Percentiles rank a stretch among this genome's conserved stretches.
These are phyloP conservation scores for Porcisia deanei DNA, from an alignment of 208 protist genomes.

Conservation along the genomic window DNA sequence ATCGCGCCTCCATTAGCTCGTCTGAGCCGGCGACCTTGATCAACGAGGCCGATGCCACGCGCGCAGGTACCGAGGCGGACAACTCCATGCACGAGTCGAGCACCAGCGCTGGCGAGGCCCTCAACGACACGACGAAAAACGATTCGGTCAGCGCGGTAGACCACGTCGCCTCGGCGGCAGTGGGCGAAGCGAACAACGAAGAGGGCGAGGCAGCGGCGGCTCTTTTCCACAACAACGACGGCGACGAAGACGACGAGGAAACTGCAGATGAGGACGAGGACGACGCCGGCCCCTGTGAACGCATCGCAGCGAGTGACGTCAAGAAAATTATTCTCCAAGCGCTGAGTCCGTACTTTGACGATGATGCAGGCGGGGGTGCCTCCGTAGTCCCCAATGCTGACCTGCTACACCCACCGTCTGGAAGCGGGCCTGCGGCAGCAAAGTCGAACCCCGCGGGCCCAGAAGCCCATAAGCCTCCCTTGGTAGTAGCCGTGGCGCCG, in stretches of 20 bases:
- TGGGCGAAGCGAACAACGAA: not conserved
- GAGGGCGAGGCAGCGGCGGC: not conserved
- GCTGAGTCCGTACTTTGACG: slow-evolving; percentile 83
- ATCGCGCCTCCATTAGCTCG: not conserved
- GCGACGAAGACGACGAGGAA: slow-evolving; percentile 8
- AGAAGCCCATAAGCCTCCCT: not conserved
- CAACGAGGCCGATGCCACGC: not conserved
- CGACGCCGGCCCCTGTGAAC: slow-evolving; percentile 32
- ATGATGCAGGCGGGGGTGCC: slow-evolving; percentile 53
- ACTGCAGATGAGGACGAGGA: slow-evolving; percentile 28
- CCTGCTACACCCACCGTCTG: not conserved
- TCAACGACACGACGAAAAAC: not conserved
- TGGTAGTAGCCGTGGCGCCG: not conserved
- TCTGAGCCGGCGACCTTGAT: not conserved
- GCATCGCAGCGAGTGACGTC: slow-evolving; percentile 76
- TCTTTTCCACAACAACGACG: not conserved
- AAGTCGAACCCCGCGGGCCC: not conserved
- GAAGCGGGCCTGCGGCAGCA: not conserved
- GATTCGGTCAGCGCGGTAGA: not conserved
- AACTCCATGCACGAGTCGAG: not conserved
- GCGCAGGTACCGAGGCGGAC: not conserved
- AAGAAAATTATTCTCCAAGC: slow-evolving; percentile 90
- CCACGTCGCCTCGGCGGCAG: not conserved
- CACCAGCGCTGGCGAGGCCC: not conserved
- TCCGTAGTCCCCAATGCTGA: slow-evolving; percentile 16